Percentiles rank a stretch among this genome's conserved stretches.
phyloP scores from a whole-genome alignment of 2,329 filamentous ascomycete species.

The Fusarium xyrophilum region DNA sequence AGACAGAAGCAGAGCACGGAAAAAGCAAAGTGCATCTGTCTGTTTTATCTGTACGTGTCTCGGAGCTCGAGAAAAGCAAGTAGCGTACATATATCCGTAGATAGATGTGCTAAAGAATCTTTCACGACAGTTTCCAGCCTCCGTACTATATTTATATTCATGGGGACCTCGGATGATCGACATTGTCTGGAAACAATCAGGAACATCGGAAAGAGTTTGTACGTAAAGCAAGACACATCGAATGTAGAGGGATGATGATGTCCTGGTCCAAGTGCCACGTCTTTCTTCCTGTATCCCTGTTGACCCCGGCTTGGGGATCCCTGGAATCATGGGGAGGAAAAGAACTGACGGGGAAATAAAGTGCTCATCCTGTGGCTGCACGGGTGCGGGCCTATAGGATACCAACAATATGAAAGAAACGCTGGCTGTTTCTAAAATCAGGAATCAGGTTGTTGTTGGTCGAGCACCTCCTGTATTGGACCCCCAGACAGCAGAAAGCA shows the following conservation, averaged over 20 bases:
- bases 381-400: neutral
- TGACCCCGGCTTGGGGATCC: neutral
- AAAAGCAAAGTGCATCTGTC: conserved; percentile 2
- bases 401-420: conserved; percentile 11
- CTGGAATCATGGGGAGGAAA: conserved; percentile 5
- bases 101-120: conserved; percentile 9
- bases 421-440: conserved; percentile 11
- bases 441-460: conserved; percentile 9
- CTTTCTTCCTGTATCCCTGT: conserved; percentile 19
- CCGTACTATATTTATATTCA: neutral
- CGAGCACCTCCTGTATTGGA: neutral
- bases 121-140: neutral
- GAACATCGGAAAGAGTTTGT: neutral
- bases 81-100: neutral
- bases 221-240: conserved; percentile 21
- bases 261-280: conserved; percentile 9
- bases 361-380: conserved; percentile 4
- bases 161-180: neutral
- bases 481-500: neutral
- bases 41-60: neutral
- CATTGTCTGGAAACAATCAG: neutral
- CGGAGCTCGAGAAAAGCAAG: neutral
- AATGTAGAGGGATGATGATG: neutral
- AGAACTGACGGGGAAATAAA: conserved; percentile 20
- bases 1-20: neutral